phyloP scores from a whole-genome alignment of 2,329 filamentous ascomycete species.

The Aurifilum marmelostoma region DNA sequence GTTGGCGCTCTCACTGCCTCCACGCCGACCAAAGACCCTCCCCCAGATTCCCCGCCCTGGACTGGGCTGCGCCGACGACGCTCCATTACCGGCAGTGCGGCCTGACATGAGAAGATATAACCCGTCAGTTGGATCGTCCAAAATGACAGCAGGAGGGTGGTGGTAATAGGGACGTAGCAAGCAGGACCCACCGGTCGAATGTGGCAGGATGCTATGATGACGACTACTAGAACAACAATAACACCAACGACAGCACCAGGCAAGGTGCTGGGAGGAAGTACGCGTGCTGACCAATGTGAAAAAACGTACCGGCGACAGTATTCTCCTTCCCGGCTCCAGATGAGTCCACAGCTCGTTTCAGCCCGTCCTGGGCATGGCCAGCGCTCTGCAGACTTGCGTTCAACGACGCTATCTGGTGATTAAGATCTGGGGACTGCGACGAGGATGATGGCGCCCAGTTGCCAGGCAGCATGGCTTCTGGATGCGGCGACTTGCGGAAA shows the following conservation, averaged over 20 bases:
- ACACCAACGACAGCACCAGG: too few species aligned
- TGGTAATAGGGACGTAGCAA: not conserved
- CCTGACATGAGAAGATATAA: not conserved
- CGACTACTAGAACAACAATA: not conserved
- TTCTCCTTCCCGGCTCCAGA: slow-evolving; percentile 6
- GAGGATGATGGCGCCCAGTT: slow-evolving; percentile 18
- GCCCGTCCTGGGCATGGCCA: slow-evolving; percentile 11
- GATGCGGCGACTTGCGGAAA: slow-evolving; percentile 28
- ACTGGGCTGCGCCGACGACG: not conserved
- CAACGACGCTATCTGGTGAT: slow-evolving; percentile 9
- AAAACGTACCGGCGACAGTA: slow-evolving; percentile 21
- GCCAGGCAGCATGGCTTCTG: slow-evolving; percentile 19
- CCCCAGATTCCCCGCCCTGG: slow-evolving; percentile 19
- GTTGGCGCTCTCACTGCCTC: not conserved
- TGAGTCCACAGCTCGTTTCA: not conserved
- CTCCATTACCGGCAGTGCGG: not conserved
- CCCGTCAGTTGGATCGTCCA: not conserved
- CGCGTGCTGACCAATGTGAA: not conserved
- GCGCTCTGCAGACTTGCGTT: slow-evolving; percentile 17
- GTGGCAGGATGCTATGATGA: not conserved
- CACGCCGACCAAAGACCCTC: slow-evolving; percentile 18
- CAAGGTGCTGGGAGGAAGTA: too few species aligned
- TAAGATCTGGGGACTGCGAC: not conserved
- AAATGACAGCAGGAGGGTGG: not conserved
- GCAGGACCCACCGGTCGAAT: not conserved